phyloP scores from a whole-genome alignment of 2,329 filamentous ascomycete species.

The Microdochium bolleyi region DNA sequence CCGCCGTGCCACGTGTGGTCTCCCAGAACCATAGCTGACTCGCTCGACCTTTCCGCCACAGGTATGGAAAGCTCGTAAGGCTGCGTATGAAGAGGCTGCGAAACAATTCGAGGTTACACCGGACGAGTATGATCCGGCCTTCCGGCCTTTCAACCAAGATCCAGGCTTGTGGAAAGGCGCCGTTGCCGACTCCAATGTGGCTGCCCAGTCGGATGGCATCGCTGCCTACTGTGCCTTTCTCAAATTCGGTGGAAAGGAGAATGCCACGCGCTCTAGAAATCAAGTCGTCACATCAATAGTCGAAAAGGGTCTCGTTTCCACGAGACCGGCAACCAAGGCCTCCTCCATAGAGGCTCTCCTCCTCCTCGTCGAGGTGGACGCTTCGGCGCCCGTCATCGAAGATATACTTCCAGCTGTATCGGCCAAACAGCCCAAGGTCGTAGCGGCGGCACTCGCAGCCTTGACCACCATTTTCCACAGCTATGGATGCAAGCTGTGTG shows the following conservation, averaged over 20 bases:
- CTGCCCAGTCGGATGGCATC: conserved; percentile 89
- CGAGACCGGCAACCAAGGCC: conserved; percentile 80
- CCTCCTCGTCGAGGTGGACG: conserved; percentile 84
- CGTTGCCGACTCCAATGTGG: conserved; percentile 90
- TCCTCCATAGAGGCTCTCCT: conserved; percentile 80
- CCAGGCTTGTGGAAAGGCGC: conserved; percentile 84
- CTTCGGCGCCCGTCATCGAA: conserved; percentile 77
- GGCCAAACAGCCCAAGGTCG: conserved; percentile 87
- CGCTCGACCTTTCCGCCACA: conserved; percentile 20
- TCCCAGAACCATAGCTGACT: background rate
- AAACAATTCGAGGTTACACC: conserved; percentile 80
- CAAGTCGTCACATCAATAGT: conserved; percentile 71
- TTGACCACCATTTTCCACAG: conserved; percentile 83
- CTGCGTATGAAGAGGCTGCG: conserved; percentile 85
- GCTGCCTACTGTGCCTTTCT: conserved; percentile 84
- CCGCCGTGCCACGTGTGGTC: background rate
- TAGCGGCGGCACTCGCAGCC: conserved; percentile 52
- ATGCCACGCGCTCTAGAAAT: conserved; percentile 68
- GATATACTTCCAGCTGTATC: conserved; percentile 76
- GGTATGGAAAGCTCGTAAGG: conserved; percentile 96
- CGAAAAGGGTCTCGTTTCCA: conserved; percentile 86
- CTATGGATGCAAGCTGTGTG: conserved; percentile 88
- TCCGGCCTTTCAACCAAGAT: conserved; percentile 82
- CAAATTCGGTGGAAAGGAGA: conserved; percentile 78
- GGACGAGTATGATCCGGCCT: conserved; percentile 77